A percentile compares a stretch with the other conserved stretches of the same genome.
Evolutionary conservation across 2,329 filamentous ascomycete species (phyloP).

Genomic region (Coniochaeta sp.): DNA sequence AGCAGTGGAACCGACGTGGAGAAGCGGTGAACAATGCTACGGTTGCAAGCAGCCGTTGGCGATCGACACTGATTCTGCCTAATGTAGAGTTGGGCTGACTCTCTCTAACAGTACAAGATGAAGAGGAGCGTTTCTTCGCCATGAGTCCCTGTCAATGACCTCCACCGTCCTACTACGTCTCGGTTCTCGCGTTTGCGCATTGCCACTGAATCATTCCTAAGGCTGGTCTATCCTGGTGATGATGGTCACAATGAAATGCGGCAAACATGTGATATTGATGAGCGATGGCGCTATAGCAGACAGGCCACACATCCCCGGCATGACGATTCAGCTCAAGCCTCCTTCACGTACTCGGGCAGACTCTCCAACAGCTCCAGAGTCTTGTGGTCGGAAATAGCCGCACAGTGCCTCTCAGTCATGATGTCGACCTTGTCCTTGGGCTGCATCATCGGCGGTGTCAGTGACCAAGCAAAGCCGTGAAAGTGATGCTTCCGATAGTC

Average conservation of each 20-base stretch:
- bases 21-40: background rate
- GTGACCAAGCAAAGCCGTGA: slow-evolving; percentile 24
- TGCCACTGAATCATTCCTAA: no score
- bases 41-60: background rate
- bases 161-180: background rate
- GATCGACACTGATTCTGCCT: background rate
- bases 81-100: background rate
- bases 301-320: background rate
- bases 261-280: background rate
- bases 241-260: no score
- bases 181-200: no score
- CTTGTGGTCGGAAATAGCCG: slow-evolving; percentile 25
- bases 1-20: background rate
- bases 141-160: background rate
- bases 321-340: background rate
- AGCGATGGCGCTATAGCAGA: no score
- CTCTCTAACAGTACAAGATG: background rate
- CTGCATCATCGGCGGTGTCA: slow-evolving; percentile 26
- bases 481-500: slow-evolving; percentile 25
- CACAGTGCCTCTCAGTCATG: slow-evolving; percentile 22
- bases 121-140: background rate
- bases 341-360: background rate
- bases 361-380: slow-evolving; percentile 21
- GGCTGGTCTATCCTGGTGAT: no score
- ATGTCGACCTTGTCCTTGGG: slow-evolving; percentile 21